Evolutionary conservation across 768 basidiomycete genomes (phyloP).

Genomic region (Stropharia rugosoannulata): DNA sequence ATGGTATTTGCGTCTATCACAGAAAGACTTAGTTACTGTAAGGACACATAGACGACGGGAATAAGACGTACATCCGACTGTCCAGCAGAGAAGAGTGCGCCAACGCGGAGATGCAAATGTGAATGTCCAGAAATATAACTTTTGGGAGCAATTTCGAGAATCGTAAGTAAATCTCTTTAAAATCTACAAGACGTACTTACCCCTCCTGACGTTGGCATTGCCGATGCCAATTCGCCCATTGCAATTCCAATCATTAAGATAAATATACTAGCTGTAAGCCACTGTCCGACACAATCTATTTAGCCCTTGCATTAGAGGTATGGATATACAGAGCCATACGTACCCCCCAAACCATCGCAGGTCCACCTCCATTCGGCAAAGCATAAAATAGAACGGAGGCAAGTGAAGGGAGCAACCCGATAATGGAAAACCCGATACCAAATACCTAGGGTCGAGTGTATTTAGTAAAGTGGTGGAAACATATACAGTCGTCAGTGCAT

Average conservation of each 20-base stretch:
- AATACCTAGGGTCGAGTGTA: slow-evolving; percentile 47
- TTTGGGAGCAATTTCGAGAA: slow-evolving; percentile 4
- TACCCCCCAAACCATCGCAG: slow-evolving; percentile 75
- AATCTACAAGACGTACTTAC: slow-evolving; percentile 26
- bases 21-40: background rate
- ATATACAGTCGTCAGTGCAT: background rate
- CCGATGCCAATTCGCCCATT: slow-evolving; percentile 70
- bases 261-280: slow-evolving; percentile 64
- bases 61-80: slow-evolving; percentile 46
- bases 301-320: background rate
- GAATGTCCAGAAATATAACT: slow-evolving; percentile 57
- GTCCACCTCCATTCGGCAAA: slow-evolving; percentile 67
- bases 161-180: background rate
- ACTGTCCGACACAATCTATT: slow-evolving; percentile 35
- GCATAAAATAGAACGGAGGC: slow-evolving; percentile 56
- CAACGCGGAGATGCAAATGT: slow-evolving; percentile 39
- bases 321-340: slow-evolving; percentile 17
- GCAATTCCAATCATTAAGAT: slow-evolving; percentile 62
- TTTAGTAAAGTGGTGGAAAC: background rate
- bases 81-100: slow-evolving; percentile 52
- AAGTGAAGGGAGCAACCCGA: slow-evolving; percentile 65
- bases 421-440: slow-evolving; percentile 69
- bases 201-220: slow-evolving; percentile 73
- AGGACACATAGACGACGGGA: background rate
- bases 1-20: slow-evolving; percentile 47